Base-by-base conservation (phyloP, 768 basidiomycete genomes). In the Lactifluus pinguis region DNA sequence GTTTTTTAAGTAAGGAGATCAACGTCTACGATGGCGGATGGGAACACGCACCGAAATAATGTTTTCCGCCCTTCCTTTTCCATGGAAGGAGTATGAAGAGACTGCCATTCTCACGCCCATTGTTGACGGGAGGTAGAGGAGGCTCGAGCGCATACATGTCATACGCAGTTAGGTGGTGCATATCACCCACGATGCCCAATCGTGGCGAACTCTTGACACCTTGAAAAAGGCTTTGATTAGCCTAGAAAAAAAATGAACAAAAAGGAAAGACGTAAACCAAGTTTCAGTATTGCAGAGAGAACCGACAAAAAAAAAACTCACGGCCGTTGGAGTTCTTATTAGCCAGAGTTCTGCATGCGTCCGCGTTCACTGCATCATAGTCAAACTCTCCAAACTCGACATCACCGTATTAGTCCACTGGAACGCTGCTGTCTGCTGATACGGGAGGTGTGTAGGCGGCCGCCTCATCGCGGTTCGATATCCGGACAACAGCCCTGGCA, bases 291-390 rank as follows among this genome's bases (percentile, higher is more conserved):
- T 11, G 25, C 5, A 39, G 13, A 13, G 38, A 25, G 25, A n/a
- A 11, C 30, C 7, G 25, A 36, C 25, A 32, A 8, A 10, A 17
- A 44, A 25, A 10, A 19, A n/a, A 53, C 65, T 60, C 39, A 66
- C 65, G 0, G 34, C 17, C 5, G 15, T 42, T n/a, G 63, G 65
- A 9, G 49, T 59, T 3, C 65, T 63, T 14, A 66, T 49, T 8
- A 66, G 53, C 65, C 65, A 66, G n/a, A 66, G 63, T 57, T 66
- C 65, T 0, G 57, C 63, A 19, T 51, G 57, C 63, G n/a, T 61
- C 63, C 15, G 52, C 59, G 11, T 56, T 59, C 21, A 66, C 48
- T 13, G 65, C 49, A 19, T 66, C 65, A 32, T 61, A 65, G 39
- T 66, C 65, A 47, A 66, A 65, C 15, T 61, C 65, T 4, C 65